Evolutionary conservation across 805 yeast species (phyloP).

Genomic region (Yamadazyma sp.): DNA sequence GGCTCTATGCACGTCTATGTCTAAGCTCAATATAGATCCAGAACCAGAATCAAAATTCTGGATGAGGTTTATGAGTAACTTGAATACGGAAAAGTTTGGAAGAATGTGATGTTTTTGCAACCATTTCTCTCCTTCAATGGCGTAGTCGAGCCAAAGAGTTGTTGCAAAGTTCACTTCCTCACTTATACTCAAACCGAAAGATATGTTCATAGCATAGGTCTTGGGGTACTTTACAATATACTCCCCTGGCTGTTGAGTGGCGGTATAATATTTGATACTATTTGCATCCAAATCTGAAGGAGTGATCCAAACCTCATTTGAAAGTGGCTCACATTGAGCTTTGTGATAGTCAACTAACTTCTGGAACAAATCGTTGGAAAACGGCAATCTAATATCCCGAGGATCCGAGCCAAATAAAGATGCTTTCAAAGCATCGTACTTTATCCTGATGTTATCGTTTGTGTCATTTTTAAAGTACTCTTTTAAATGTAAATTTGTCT

Average conservation of each 20-base stretch:
- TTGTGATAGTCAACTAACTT: slow-evolving; percentile 23
- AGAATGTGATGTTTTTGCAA: slow-evolving; percentile 44
- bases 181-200: slow-evolving; percentile 55
- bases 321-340: slow-evolving; percentile 6
- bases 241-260: slow-evolving; percentile 63
- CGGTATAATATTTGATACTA: slow-evolving; percentile 49
- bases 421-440: slow-evolving; percentile 4
- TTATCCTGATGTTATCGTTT: background rate
- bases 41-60: slow-evolving; percentile 37
- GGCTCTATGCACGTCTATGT: slow-evolving; percentile 32
- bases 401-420: background rate
- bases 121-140: slow-evolving; percentile 54
- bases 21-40: slow-evolving; percentile 25
- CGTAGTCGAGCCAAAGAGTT: slow-evolving; percentile 51
- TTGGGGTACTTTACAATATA: slow-evolving; percentile 58
- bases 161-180: slow-evolving; percentile 62
- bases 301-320: slow-evolving; percentile 27
- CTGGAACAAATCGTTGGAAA: slow-evolving; percentile 27
- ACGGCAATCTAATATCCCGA: slow-evolving; percentile 27
- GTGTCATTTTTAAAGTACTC: too few species aligned
- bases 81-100: slow-evolving; percentile 54
- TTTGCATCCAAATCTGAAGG: slow-evolving; percentile 47
- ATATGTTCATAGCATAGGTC: slow-evolving; percentile 49
- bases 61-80: slow-evolving; percentile 48
- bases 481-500: too few species aligned